Percentiles rank a stretch among this genome's conserved stretches.
These are phyloP conservation scores for Mortierella sp. DNA, from an alignment of 371 early-diverging fungal genomes.

Conservation along the genomic window DNA sequence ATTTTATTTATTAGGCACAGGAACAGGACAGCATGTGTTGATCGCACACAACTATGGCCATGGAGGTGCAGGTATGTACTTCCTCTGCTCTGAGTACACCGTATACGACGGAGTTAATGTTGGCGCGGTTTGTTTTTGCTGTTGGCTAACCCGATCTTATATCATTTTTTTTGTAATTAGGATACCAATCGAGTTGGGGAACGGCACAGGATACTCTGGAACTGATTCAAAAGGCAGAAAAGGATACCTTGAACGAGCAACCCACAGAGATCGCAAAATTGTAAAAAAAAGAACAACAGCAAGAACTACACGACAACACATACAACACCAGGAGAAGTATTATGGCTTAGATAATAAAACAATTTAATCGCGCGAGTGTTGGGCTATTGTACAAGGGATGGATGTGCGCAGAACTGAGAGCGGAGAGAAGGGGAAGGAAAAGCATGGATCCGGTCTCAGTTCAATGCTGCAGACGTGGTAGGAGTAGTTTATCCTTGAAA, in stretches of 20 bases:
- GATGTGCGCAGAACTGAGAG: background rate
- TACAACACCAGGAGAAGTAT: background rate
- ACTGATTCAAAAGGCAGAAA: slow-evolving; percentile 62
- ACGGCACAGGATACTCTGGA: slow-evolving; percentile 66
- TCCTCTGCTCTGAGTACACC: background rate
- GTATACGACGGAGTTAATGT: too few relatives aligned
- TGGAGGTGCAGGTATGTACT: slow-evolving; percentile 75
- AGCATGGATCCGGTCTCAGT: background rate
- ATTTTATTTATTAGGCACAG: slow-evolving; percentile 29
- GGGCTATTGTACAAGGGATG: background rate
- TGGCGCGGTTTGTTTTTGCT: background rate
- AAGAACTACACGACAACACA: background rate
- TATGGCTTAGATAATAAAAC: background rate
- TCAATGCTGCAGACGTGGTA: background rate
- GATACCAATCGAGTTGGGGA: slow-evolving; percentile 86
- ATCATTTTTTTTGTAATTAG: slow-evolving; percentile 31
- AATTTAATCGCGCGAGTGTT: background rate
- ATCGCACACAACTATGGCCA: slow-evolving; percentile 88
- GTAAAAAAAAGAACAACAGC: background rate
- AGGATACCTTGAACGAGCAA: slow-evolving; percentile 8
- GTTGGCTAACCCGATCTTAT: background rate
- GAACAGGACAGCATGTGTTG: slow-evolving; percentile 61
- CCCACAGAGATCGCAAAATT: slow-evolving; percentile 21
- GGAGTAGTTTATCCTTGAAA: background rate
- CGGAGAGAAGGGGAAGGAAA: background rate